Conservation (phyloP, 495 filamentous ascomycete species). For the Ascobolus immersus region DNA sequence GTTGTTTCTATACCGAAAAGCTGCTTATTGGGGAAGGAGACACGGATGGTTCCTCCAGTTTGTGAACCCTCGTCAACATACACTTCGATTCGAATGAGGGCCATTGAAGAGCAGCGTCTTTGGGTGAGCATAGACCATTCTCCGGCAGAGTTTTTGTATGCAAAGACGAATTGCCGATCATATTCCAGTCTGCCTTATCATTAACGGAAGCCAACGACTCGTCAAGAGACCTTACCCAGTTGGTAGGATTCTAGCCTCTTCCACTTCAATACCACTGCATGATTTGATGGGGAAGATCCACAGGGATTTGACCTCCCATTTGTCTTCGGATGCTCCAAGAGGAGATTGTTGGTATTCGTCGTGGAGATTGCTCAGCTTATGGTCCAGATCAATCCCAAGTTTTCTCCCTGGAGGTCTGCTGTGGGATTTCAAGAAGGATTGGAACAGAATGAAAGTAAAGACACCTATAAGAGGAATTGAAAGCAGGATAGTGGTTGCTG, state of each 20-base stretch:
- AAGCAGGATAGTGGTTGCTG: too few relatives aligned
- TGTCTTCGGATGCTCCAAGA: too few relatives aligned
- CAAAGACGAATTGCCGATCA: slow-evolving; percentile 49
- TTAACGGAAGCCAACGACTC: neutral
- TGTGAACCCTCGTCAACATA: slow-evolving; percentile 8
- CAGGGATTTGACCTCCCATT: slow-evolving; percentile 46
- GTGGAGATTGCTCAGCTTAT: slow-evolving; percentile 13
- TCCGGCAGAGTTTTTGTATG: slow-evolving; percentile 10
- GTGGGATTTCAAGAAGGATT: too few relatives aligned
- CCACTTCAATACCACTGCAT: slow-evolving; percentile 55
- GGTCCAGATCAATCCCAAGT: slow-evolving; percentile 3
- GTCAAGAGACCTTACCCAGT: slow-evolving; percentile 25
- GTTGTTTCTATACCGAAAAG: slow-evolving; percentile 10
- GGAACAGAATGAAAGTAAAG: too few relatives aligned
- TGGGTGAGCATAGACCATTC: slow-evolving; percentile 58
- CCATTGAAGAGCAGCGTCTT: slow-evolving; percentile 42
- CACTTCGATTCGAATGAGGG: slow-evolving; percentile 48
- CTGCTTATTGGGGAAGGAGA: slow-evolving; percentile 25
- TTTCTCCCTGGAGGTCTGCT: too few relatives aligned
- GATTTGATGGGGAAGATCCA: slow-evolving; percentile 79
- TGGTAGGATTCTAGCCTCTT: slow-evolving; percentile 34
- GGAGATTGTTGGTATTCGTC: slow-evolving; percentile 12
- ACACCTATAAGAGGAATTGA: too few relatives aligned
- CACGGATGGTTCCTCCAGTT: slow-evolving; percentile 16
- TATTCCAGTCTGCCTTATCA: slow-evolving; percentile 29